A percentile compares a stretch with the other conserved stretches of the same genome.
Conservation (phyloP, 208 protist species). For the Leishmania gerbilli region DNA sequence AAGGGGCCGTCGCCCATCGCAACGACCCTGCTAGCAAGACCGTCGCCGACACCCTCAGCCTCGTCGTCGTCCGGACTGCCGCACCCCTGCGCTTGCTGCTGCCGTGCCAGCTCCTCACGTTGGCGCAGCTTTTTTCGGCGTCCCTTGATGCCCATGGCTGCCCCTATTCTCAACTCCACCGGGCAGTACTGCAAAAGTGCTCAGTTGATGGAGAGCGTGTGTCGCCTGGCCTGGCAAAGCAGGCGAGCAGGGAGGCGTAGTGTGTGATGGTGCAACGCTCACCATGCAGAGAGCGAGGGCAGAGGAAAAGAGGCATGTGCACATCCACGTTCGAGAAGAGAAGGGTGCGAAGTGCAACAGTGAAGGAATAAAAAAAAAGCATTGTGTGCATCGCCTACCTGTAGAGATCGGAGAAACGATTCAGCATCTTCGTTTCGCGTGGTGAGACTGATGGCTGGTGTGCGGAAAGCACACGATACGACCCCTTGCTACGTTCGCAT, state of each 20-base stretch:
- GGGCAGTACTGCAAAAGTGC: neutral
- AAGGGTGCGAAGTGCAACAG: neutral
- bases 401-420: too few relatives aligned
- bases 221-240: neutral
- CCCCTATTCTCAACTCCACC: neutral
- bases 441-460: neutral
- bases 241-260: neutral
- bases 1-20: conserved; percentile 51
- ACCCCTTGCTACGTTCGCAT: neutral
- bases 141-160: conserved; percentile 84
- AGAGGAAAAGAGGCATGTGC: neutral
- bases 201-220: neutral
- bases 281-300: neutral
- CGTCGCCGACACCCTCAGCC: neutral
- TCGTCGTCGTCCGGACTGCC: conserved; percentile 16
- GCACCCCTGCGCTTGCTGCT: conserved; percentile 17
- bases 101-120: conserved; percentile 39
- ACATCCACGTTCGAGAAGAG: neutral
- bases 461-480: neutral
- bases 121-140: conserved; percentile 69
- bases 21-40: conserved; percentile 13
- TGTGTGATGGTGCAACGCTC: neutral
- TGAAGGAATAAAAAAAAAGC: neutral
- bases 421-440: too few relatives aligned
- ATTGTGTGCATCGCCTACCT: neutral